These are phyloP conservation scores for Mycosphaerella arachidis DNA, from an alignment of 2,329 filamentous ascomycete species.

Conservation along the genomic window DNA sequence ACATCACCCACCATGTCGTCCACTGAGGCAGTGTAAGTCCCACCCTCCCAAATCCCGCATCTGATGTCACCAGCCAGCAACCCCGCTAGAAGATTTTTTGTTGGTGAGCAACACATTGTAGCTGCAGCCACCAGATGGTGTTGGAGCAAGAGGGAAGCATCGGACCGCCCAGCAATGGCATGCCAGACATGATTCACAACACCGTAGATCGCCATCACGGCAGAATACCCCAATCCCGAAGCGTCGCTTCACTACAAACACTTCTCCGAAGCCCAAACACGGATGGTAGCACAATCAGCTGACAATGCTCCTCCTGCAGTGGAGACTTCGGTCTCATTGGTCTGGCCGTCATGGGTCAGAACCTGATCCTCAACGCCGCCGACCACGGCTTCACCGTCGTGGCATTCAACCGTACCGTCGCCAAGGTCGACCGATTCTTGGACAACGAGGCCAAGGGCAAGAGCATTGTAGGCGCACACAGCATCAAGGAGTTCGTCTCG, in stretches of 20 bases:
- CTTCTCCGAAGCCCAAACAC: background rate
- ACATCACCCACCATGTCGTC: conserved; percentile 16
- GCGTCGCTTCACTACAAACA: background rate
- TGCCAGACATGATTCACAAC: background rate
- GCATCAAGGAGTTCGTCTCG: conserved; percentile 85
- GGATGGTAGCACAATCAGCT: conserved; percentile 11
- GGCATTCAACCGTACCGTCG: conserved; percentile 97
- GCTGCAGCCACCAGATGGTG: background rate
- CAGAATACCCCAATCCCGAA: background rate
- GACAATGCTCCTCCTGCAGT: conserved; percentile 29
- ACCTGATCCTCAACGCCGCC: conserved; percentile 53
- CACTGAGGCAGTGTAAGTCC: conserved; percentile 21
- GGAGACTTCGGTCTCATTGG: conserved; percentile 54
- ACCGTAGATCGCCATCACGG: background rate
- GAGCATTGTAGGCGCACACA: conserved; percentile 89
- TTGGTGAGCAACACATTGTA: background rate
- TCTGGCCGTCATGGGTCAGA: conserved; percentile 51
- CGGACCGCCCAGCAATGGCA: background rate
- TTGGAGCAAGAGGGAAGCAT: background rate
- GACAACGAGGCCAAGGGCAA: conserved; percentile 61
- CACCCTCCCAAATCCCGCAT: conserved; percentile 2
- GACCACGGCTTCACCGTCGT: conserved; percentile 82
- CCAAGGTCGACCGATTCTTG: conserved; percentile 78
- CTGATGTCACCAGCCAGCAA: background rate
- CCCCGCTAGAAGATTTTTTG: conserved; percentile 9